These are phyloP conservation scores for Mycena vitilis DNA, from an alignment of 768 basidiomycete species.

Conservation along the genomic window DNA sequence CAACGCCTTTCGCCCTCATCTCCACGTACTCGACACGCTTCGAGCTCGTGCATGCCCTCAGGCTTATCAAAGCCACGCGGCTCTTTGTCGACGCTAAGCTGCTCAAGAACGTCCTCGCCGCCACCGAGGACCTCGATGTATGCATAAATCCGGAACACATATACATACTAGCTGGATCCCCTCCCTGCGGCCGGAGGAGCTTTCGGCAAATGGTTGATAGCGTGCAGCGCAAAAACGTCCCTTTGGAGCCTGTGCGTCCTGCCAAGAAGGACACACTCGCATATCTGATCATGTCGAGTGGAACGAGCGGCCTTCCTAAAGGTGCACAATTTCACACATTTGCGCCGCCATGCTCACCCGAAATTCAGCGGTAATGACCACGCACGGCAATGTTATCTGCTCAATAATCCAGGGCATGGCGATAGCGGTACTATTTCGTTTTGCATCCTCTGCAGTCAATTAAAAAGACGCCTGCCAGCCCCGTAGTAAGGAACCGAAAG, in stretches of 20 bases:
- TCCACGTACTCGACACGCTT: conserved; percentile 66
- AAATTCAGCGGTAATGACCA: conserved; percentile 72
- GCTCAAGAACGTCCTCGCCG: conserved; percentile 41
- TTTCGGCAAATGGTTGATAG: conserved; percentile 58
- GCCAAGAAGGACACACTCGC: conserved; percentile 68
- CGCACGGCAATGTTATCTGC: conserved; percentile 70
- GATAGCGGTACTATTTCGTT: no score
- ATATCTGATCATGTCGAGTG: conserved; percentile 82
- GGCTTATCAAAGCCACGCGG: conserved; percentile 58
- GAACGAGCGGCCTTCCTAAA: conserved; percentile 82
- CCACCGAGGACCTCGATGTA: conserved; percentile 40
- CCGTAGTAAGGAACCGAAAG: no score
- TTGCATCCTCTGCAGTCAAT: no score
- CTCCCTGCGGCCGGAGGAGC: conserved; percentile 52
- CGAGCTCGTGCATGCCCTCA: conserved; percentile 64
- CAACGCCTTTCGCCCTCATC: conserved; percentile 65
- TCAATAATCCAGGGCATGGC: conserved; percentile 54
- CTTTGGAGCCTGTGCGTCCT: conserved; percentile 55
- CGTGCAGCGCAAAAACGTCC: conserved; percentile 51
- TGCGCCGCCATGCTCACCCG: not conserved
- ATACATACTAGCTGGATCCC: conserved; percentile 58
- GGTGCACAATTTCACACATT: conserved; percentile 49
- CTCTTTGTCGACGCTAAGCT: conserved; percentile 64
- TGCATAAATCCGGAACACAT: conserved; percentile 57
- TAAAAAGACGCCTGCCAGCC: no score